Base-by-base conservation (phyloP, 495 filamentous ascomycete genomes). In the Penicillium desertorum region DNA sequence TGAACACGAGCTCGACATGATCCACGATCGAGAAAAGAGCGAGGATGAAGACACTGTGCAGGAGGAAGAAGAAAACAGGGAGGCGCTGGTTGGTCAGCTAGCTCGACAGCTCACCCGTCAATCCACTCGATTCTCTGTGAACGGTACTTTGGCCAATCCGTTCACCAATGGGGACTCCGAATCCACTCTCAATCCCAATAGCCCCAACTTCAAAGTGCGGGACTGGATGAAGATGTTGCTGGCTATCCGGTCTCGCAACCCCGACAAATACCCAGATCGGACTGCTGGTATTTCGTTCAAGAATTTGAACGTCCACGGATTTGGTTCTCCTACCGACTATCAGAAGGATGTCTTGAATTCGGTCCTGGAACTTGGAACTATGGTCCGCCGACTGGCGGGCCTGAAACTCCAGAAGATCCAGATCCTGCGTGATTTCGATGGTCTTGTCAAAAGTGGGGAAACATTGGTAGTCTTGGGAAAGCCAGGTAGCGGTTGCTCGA, bases 381-480 rank as follows among this genome's bases (percentile, higher is more conserved):
- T 46, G 8, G 45, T 27, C 23, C 45, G 45, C 20, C 11, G 22
- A 6, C 19, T 27, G 11, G 7, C 14, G 3, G 45, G 45, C 11
- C 20, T 23, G 17, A 23, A 23, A 17, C 29, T 50, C 6, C 62
- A 77, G 19, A 72, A 76, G 54, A 79, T 83, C 65, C 52, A 85
- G 19, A 89, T 90, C 41, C 74, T 91, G n/a, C 79, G 79, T 36
- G 68, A 80, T 20, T 87, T 90, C 63, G 82, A 86, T 44, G 88
- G 87, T 0, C 60, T 89, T 5, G 72, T 90, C 0, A 76, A 76
- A 42, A 81, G 79, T 17, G 88, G 88, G 14, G 88, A 91, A 71
- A 89, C 87, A 82, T 71, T 91, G 32, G 71, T 90, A 10, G 87
- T 90, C 1, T 73, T 90, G 12, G 88, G 87, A 14, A 79, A 81